phyloP scores from a whole-genome alignment of 331 rosid species.

The Malus hybrid region DNA sequence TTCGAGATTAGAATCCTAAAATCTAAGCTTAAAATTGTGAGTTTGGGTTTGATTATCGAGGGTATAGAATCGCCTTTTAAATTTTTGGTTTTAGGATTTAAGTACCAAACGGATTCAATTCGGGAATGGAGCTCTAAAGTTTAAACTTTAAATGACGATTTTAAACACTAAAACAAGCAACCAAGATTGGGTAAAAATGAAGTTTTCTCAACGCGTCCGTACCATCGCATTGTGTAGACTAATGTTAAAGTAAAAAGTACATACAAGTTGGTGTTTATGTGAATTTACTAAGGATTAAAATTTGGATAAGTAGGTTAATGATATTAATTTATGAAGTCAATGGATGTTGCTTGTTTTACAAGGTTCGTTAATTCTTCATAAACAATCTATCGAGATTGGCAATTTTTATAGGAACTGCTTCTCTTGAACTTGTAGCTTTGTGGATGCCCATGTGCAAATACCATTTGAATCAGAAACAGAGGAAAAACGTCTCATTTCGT shows the following conservation, averaged over 20 bases:
- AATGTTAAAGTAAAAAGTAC: too few species aligned
- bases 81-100: too few species aligned
- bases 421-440: neutral
- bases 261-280: neutral
- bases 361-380: constrained; percentile 3
- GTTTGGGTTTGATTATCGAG: neutral
- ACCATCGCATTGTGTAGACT: neutral
- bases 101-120: too few species aligned
- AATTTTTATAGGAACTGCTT: neutral
- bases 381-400: constrained; percentile 4
- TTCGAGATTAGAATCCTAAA: neutral
- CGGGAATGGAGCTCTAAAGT: too few species aligned
- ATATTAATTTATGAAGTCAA: too few species aligned
- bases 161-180: too few species aligned
- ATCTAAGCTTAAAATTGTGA: neutral
- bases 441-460: constrained; percentile 20
- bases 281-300: neutral
- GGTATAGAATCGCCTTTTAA: too few species aligned
- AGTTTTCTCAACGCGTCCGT: neutral
- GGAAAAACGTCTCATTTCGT: neutral
- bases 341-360: neutral
- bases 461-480: constrained; percentile 4
- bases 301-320: too few species aligned
- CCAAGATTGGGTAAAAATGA: too few species aligned
- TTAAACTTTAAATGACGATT: too few species aligned